A percentile compares a stretch with the other conserved stretches of the same genome.
Conservation (phyloP, 1,139 yeast species). For the Yamadazyma songkhlaensis region DNA sequence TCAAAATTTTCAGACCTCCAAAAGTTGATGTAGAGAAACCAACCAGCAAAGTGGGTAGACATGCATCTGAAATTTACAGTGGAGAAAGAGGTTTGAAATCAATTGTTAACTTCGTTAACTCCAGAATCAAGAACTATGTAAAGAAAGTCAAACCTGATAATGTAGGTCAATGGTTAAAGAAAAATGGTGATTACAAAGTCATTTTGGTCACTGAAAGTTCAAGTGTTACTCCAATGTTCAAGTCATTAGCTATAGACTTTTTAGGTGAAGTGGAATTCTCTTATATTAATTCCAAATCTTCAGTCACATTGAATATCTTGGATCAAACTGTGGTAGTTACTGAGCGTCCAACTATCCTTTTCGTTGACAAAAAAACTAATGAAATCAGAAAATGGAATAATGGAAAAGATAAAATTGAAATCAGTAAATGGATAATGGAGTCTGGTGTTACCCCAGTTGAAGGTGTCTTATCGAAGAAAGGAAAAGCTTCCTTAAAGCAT, state of each 20-base stretch:
- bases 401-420: conserved; percentile 29
- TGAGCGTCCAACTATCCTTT: conserved; percentile 29
- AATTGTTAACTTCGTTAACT: conserved; percentile 55
- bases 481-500: conserved; percentile 28
- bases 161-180: conserved; percentile 9
- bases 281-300: conserved; percentile 17
- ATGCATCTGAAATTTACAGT: conserved; percentile 61
- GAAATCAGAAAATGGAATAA: conserved; percentile 22
- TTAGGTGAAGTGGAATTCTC: conserved; percentile 34
- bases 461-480: conserved; percentile 39
- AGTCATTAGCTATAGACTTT: conserved; percentile 76
- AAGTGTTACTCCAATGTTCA: conserved; percentile 58
- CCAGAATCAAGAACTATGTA: conserved; percentile 72
- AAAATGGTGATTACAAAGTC: conserved; percentile 27
- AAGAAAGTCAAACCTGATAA: conserved; percentile 39
- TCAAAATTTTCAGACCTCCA: conserved; percentile 82
- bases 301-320: conserved; percentile 11
- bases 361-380: conserved; percentile 22
- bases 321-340: conserved; percentile 23
- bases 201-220: conserved; percentile 47
- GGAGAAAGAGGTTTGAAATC: conserved; percentile 68
- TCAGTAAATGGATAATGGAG: conserved; percentile 35
- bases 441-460: conserved; percentile 31
- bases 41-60: conserved; percentile 23
- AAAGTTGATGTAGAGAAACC: conserved; percentile 34